Evolutionary conservation across 768 basidiomycete genomes (phyloP).

Genomic region (Psilocybe azurescens): DNA sequence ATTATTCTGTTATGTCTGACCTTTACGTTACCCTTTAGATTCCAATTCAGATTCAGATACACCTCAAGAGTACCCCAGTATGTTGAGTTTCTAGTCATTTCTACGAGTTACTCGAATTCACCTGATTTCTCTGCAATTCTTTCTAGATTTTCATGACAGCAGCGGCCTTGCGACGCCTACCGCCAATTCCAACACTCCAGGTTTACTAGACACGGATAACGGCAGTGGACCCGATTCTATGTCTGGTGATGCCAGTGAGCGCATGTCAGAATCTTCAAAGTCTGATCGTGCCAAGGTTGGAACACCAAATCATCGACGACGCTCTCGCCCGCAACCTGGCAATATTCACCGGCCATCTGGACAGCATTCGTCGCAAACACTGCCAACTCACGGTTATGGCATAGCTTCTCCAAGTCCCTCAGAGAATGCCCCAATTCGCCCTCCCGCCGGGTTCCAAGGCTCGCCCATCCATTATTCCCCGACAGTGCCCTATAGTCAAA

Average conservation of each 20-base stretch:
- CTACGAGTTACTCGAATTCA: conserved; percentile 19
- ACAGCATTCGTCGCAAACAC: conserved; percentile 21
- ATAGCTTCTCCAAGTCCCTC: conserved; percentile 18
- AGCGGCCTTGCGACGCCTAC: conserved; percentile 18
- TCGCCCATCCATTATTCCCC: conserved; percentile 32
- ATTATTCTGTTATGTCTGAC: neutral
- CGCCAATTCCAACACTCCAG: conserved; percentile 19
- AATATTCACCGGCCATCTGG: conserved; percentile 18
- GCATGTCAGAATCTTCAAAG: conserved; percentile 29
- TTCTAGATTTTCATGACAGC: conserved; percentile 33
- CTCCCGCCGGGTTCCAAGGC: conserved; percentile 27
- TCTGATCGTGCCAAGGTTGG: conserved; percentile 28
- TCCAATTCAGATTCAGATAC: neutral
- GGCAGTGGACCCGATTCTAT: conserved; percentile 22
- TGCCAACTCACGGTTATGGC: conserved; percentile 18
- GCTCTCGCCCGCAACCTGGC: conserved; percentile 23
- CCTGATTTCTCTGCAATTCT: conserved; percentile 6
- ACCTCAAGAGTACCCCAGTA: neutral
- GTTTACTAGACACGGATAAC: conserved; percentile 15
- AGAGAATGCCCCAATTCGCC: conserved; percentile 25
- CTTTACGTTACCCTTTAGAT: neutral
- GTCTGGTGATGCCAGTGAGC: conserved; percentile 32
- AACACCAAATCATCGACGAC: conserved; percentile 27
- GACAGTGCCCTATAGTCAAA: conserved; percentile 36
- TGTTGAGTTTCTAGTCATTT: conserved; percentile 26